Base-by-base conservation (phyloP, 331 rosid species). In the Cucumis variabilis region DNA sequence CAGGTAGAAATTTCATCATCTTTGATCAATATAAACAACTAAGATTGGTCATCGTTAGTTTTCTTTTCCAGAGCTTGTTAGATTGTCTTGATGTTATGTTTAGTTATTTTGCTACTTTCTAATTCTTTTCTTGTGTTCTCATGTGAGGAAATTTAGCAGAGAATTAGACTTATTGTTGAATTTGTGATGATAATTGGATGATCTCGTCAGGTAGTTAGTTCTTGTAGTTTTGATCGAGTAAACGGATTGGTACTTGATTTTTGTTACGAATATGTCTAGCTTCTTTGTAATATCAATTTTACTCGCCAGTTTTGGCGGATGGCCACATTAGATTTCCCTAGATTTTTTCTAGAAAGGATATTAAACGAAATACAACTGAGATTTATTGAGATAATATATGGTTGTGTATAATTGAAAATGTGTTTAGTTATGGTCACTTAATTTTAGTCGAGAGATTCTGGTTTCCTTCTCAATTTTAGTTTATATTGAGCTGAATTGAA, bases 101-200 rank as follows among this genome's bases (percentile, higher is more conserved):
- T 65, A 41, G 44, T 83, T 20, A 46, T 83, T 83, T 24, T 83
- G 44, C 77, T 17, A 24, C 50, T 83, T 19, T 60, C 19, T 33
- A 27, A 33, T 28, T 55, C 19, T 6, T 13, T 83, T 83, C 23
- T 41, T 21, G 25, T 68, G 9, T 48, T 25, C 65, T 65, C 13
- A 14, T 82, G 74, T 58, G 2, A 53, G 30, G 48, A 65, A 67
- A 48, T 84, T 66, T 67, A 46, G 76, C 58, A 11, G 65, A 69
- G 87, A 68, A 68, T 67, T 67, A 25, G 78, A 58, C 20, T 55
- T n/a, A 4, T 23, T 10, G 33, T n/a, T 66, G 0, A 68, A 16
- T 67, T 84, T 83, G 19, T 63, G 60, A 83, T 63, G 77, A 20
- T 46, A 24, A 14, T 27, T 68, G 50, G 79, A 63, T 48, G 87